Conservation (phyloP, 768 basidiomycete genomes). For the Kwoniella newhampshirensis region DNA sequence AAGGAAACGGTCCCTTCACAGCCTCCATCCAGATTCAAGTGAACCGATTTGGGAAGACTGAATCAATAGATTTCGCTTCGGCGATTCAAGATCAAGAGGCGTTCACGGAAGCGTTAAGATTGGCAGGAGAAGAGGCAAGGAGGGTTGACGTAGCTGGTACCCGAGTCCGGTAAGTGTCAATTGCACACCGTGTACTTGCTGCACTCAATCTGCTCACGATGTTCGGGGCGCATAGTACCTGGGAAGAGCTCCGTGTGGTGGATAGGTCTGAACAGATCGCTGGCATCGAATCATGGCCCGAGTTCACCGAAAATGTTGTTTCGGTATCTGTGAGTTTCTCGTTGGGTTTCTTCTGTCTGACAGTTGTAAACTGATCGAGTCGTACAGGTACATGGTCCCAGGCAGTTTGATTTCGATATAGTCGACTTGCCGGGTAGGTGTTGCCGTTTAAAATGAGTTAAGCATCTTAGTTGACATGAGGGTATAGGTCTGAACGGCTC, state of each 20-base stretch:
- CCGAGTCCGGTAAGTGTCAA: constrained; percentile 9
- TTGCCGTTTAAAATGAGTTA: no score
- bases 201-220: neutral
- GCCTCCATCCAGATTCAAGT: constrained; percentile 19
- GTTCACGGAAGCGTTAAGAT: constrained; percentile 10
- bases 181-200: neutral
- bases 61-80: constrained; percentile 9
- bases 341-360: neutral
- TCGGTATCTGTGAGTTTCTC: constrained; percentile 17
- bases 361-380: no score
- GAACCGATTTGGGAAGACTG: neutral
- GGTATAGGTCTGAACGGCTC: constrained; percentile 3
- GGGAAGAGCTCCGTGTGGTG: constrained; percentile 8
- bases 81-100: neutral
- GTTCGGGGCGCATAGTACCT: constrained; percentile 2
- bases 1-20: constrained; percentile 7
- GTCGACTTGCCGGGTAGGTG: constrained; percentile 32
- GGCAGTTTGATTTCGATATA: constrained; percentile 20
- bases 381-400: constrained; percentile 17
- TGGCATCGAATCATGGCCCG: neutral
- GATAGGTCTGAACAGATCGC: no score
- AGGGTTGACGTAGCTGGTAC: neutral
- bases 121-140: constrained; percentile 30
- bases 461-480: no score
- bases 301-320: constrained; percentile 22